phyloP scores from a whole-genome alignment of 2,329 filamentous ascomycete species.

The Hymenoscyphus albidus region DNA sequence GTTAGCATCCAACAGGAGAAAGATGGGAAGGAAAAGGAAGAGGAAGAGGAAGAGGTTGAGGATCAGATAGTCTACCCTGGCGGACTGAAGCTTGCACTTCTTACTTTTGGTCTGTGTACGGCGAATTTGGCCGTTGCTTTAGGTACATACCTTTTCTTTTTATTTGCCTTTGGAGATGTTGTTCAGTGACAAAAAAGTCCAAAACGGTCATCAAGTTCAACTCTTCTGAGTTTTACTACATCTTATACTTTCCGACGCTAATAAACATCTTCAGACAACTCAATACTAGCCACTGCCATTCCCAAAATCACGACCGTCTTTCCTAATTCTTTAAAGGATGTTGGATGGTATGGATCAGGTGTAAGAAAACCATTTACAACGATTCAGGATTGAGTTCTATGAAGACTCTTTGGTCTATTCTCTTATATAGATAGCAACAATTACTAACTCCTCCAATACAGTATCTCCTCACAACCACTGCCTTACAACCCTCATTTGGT shows the following conservation, averaged over 20 bases:
- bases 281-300: constrained; percentile 39
- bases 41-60: constrained; percentile 14
- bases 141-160: constrained; percentile 25
- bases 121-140: constrained; percentile 47
- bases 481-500: constrained; percentile 34
- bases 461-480: constrained; percentile 39
- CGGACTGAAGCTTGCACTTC: constrained; percentile 35
- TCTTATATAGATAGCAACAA: not conserved
- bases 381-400: not conserved
- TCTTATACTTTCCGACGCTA: not conserved
- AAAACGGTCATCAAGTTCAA: too few relatives aligned
- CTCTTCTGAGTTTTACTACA: too few relatives aligned
- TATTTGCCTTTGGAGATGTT: not conserved
- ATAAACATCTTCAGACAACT: constrained; percentile 33
- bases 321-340: constrained; percentile 38
- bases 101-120: constrained; percentile 46
- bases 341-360: constrained; percentile 36
- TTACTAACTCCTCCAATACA: constrained; percentile 15
- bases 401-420: not conserved
- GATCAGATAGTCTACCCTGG: constrained; percentile 28
- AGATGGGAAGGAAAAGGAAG: constrained; percentile 14
- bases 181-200: not conserved
- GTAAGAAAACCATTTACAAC: not conserved
- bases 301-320: constrained; percentile 41
- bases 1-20: constrained; percentile 22